phyloP scores from a whole-genome alignment of 2,329 filamentous ascomycete species.

The Orbilia blumenaviensis region DNA sequence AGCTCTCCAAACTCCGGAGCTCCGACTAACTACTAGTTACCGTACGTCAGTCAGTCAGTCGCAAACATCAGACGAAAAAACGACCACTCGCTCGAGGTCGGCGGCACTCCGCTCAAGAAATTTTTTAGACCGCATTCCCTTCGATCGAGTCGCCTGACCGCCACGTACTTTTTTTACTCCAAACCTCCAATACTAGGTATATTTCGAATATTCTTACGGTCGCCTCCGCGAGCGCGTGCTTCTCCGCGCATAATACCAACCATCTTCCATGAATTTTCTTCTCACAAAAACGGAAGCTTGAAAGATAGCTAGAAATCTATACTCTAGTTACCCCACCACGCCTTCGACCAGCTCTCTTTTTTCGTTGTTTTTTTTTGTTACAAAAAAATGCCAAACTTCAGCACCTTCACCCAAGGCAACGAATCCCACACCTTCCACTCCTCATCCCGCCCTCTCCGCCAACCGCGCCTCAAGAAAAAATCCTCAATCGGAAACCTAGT shows the following conservation, averaged over 20 bases:
- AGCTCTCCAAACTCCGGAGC: not conserved
- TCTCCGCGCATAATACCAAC: constrained; percentile 15
- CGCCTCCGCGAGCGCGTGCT: constrained; percentile 27
- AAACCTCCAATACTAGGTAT: no score
- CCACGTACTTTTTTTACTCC: not conserved
- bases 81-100: no score
- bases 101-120: no score
- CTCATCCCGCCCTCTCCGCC: constrained; percentile 21
- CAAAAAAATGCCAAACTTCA: constrained; percentile 27
- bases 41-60: constrained; percentile 3
- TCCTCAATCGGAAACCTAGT: constrained; percentile 45
- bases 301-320: not conserved
- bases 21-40: no score
- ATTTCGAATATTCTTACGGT: not conserved
- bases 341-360: not conserved
- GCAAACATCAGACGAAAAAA: constrained; percentile 46
- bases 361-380: not conserved
- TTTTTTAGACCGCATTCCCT: not conserved
- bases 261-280: constrained; percentile 25
- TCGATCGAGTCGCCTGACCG: constrained; percentile 32
- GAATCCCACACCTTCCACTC: constrained; percentile 43
- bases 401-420: constrained; percentile 35
- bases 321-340: not conserved
- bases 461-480: constrained; percentile 37
- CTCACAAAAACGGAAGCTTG: not conserved